Evolutionary conservation across 2,329 filamentous ascomycete species (phyloP), one percentile per base, ranked within the genome.

Genomic region (Xylaria digitata): DNA sequence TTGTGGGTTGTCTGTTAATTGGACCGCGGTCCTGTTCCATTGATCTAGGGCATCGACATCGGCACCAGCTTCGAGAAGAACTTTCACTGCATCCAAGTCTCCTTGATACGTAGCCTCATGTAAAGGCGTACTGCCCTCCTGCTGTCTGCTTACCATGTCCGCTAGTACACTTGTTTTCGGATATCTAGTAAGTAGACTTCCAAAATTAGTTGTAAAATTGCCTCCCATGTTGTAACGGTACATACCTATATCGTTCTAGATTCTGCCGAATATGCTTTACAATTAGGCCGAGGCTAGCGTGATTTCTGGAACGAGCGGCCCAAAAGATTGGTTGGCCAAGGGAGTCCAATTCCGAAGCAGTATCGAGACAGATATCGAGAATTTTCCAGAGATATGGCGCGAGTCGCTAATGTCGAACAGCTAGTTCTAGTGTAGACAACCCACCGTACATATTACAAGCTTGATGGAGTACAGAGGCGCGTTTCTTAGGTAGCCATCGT

Each of bases 31-130:
- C 3, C 19, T 5, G 11, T 63, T 58, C 11, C 30, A n/a, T 1
- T 0, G 0, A 21, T 23, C 2, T 6, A 63, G 40, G 7, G 7
- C 19, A 6, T 63, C 61, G 7, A 57, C 34, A 46, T 58, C 48
- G 9, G 61, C 61, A 4, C 61, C 61, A 4, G 61, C 61, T 2
- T 58, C 17, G 2, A 63, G 21, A 26, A 63, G 54, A 23, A 50
- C 15, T 26, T 63, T 15, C 6, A 59, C 17, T 11, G 8, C 19
- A 7, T 34, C 7, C 15, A 37, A 11, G 8, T 9, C 45, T 9
- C 4, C 46, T 43, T 7, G 1, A 1, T 17, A 7, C 2, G 48
- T 9, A 34, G 61, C 61, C 0, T 1, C 0, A 26, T 63, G 61
- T 26, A 63, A 21, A 1, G 15, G 13, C 19, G 46, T 2, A 13